Percentiles rank a stretch among this genome's conserved stretches.
Evolutionary conservation across 2,329 filamentous ascomycete genomes (phyloP).

Genomic region (Fusarium mexicanum): DNA sequence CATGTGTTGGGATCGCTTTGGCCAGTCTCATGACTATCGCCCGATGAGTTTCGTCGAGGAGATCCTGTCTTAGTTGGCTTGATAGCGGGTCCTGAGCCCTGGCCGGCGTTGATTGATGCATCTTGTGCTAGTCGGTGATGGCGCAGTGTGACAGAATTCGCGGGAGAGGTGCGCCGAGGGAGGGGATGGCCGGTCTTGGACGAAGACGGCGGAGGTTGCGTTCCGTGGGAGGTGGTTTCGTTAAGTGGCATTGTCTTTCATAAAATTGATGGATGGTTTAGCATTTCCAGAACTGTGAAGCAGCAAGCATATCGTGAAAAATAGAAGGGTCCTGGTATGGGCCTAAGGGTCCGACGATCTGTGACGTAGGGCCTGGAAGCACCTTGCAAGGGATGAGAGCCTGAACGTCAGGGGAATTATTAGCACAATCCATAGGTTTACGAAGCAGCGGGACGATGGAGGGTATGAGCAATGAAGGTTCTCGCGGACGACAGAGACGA

Average conservation of each 20-base stretch:
- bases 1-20: conserved; percentile 62
- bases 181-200: conserved; percentile 51
- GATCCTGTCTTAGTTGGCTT: conserved; percentile 32
- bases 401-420: conserved; percentile 13
- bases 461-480: conserved; percentile 16
- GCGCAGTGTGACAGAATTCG: conserved; percentile 58
- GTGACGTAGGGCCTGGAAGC: conserved; percentile 36
- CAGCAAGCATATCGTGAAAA: conserved; percentile 7
- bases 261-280: conserved; percentile 12
- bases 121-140: conserved; percentile 58
- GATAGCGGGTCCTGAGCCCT: conserved; percentile 37
- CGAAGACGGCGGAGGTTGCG: conserved; percentile 36
- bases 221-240: conserved; percentile 35
- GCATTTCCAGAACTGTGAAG: conserved; percentile 14
- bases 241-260: conserved; percentile 44
- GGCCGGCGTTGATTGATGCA: conserved; percentile 46
- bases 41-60: conserved; percentile 56
- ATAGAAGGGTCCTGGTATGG: conserved; percentile 8
- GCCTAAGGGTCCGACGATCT: conserved; percentile 27
- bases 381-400: conserved; percentile 8
- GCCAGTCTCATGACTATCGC: conserved; percentile 59
- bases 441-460: neutral
- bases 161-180: conserved; percentile 56
- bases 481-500: neutral
- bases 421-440: conserved; percentile 14